phyloP scores from a whole-genome alignment of 129 eudicot genomes.

The Flaveria trinervia region DNA sequence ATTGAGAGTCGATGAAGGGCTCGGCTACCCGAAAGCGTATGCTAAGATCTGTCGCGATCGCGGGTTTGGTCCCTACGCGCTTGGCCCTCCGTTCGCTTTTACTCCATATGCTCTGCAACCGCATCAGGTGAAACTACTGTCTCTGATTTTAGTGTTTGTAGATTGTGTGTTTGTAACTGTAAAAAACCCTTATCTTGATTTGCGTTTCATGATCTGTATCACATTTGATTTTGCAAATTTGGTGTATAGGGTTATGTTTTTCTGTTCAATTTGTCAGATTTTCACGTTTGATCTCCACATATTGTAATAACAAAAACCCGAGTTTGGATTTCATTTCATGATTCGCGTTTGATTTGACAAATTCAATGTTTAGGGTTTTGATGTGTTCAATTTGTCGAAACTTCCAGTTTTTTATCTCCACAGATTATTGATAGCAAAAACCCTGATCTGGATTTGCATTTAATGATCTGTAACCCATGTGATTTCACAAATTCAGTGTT shows the following conservation, averaged over 20 bases:
- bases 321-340: not conserved
- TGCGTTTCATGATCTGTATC: not conserved
- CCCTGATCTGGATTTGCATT: not conserved
- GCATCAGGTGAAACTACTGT: slow-evolving; percentile 48
- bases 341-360: not conserved
- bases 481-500: not conserved
- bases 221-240: not conserved
- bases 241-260: not conserved
- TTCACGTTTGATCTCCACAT: not conserved
- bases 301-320: not conserved
- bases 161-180: not conserved
- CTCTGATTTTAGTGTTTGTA: too few relatives aligned
- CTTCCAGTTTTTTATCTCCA: not conserved
- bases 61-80: slow-evolving; percentile 60
- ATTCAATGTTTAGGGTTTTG: not conserved
- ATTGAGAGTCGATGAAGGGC: slow-evolving; percentile 58
- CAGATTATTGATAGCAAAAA: not conserved
- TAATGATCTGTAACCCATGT: too few relatives aligned
- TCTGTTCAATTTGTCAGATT: not conserved
- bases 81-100: slow-evolving; percentile 87
- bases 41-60: slow-evolving; percentile 72
- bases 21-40: slow-evolving; percentile 85
- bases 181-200: not conserved
- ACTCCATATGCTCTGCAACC: slow-evolving; percentile 54
- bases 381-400: not conserved